Evolutionary conservation across 2,329 filamentous ascomycete species (phyloP).

Genomic region (Nothophoma quercina): DNA sequence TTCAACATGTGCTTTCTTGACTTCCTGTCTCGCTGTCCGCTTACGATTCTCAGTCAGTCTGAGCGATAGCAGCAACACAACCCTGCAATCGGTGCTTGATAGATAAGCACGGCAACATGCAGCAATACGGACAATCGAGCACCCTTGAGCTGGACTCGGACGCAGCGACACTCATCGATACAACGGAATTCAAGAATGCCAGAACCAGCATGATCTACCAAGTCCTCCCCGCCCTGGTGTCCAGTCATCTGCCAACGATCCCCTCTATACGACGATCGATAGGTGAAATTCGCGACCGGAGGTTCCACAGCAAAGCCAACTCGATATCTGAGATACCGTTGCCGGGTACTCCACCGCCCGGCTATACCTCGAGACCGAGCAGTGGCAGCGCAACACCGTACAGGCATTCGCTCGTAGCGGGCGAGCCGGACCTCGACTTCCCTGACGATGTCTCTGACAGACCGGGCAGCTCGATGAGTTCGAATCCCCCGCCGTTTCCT

Average conservation of each 20-base stretch:
- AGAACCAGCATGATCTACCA: slow-evolving; percentile 59
- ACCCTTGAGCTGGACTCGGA: slow-evolving; percentile 14
- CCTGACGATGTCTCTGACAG: slow-evolving; percentile 37
- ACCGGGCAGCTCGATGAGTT: slow-evolving; percentile 30
- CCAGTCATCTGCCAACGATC: slow-evolving; percentile 60
- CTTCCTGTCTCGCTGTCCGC: slow-evolving; percentile 2
- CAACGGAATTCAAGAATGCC: slow-evolving; percentile 19
- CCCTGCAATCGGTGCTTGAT: slow-evolving; percentile 9
- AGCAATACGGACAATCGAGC: neutral
- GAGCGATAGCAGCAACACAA: slow-evolving; percentile 6
- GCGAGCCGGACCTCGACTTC: slow-evolving; percentile 32
- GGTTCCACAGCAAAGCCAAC: slow-evolving; percentile 24
- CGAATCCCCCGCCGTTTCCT: slow-evolving; percentile 27
- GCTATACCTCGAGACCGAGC: slow-evolving; percentile 39
- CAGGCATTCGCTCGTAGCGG: slow-evolving; percentile 24
- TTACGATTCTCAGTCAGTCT: slow-evolving; percentile 12
- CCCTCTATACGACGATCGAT: slow-evolving; percentile 56
- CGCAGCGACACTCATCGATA: slow-evolving; percentile 15
- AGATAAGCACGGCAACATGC: slow-evolving; percentile 27
- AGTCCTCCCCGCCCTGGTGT: slow-evolving; percentile 62
- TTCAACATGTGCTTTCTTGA: slow-evolving; percentile 2
- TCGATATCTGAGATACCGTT: slow-evolving; percentile 27
- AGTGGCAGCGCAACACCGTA: slow-evolving; percentile 33
- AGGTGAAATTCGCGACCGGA: slow-evolving; percentile 33
- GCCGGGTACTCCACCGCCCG: slow-evolving; percentile 49